phyloP scores from a whole-genome alignment of 2,329 filamentous ascomycete genomes.

The Xylariomycetidae sp. region DNA sequence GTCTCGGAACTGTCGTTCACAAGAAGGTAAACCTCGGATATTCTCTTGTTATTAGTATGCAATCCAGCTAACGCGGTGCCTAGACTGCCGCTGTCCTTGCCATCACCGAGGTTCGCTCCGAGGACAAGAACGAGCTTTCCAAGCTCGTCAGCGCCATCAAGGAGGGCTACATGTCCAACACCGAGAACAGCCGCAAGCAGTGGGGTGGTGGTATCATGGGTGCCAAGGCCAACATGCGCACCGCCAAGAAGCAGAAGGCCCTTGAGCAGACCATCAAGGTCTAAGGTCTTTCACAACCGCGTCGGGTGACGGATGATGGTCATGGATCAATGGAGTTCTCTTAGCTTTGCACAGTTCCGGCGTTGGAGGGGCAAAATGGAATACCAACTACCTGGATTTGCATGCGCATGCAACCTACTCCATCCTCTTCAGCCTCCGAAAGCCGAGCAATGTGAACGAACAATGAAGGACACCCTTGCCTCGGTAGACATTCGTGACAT shows the following conservation, averaged over 20 bases:
- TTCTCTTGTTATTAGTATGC: too few relatives aligned
- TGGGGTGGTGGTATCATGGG: slow-evolving; percentile 99
- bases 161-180: slow-evolving; percentile 96
- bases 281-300: too few relatives aligned
- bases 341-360: slow-evolving; percentile 29
- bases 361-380: slow-evolving; percentile 32
- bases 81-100: slow-evolving; percentile 94
- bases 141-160: slow-evolving; percentile 96
- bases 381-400: slow-evolving; percentile 31
- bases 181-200: slow-evolving; percentile 82
- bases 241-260: slow-evolving; percentile 88
- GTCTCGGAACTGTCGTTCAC: slow-evolving; percentile 97
- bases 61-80: slow-evolving; percentile 27
- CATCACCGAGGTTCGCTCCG: slow-evolving; percentile 90
- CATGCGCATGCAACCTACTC: slow-evolving; percentile 26
- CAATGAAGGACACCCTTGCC: slow-evolving; percentile 9
- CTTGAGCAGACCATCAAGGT: slow-evolving; percentile 95
- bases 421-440: slow-evolving; percentile 19
- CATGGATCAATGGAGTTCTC: slow-evolving; percentile 27
- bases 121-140: slow-evolving; percentile 97
- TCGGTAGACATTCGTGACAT: too few relatives aligned
- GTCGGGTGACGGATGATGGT: slow-evolving; percentile 20
- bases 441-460: slow-evolving; percentile 23
- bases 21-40: too few relatives aligned
- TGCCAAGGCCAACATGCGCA: slow-evolving; percentile 77